Evolutionary conservation across 441 rosid genomes (phyloP).

Genomic region (Adansonia rubrostipa): DNA sequence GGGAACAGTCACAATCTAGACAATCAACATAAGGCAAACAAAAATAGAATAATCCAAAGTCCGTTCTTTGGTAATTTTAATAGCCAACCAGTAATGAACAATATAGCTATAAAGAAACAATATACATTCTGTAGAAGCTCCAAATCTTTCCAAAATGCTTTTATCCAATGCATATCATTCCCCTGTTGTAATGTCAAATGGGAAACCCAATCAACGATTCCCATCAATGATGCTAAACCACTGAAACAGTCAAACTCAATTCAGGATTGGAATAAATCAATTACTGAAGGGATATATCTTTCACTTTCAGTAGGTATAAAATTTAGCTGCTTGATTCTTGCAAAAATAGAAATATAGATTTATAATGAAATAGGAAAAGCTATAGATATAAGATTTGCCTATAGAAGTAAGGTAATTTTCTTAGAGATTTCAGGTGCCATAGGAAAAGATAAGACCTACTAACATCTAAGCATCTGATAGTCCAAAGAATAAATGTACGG

Average conservation of each 20-base stretch:
- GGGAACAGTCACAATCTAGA: conserved; percentile 90
- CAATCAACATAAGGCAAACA: background rate
- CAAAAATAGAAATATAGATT: too few relatives aligned
- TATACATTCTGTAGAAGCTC: conserved; percentile 90
- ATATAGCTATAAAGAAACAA: conserved; percentile 18
- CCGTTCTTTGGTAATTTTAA: background rate
- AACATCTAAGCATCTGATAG: background rate
- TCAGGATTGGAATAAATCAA: background rate
- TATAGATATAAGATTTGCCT: too few relatives aligned
- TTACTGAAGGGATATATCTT: too few relatives aligned
- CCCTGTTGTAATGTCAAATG: conserved; percentile 53
- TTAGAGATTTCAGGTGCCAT: too few relatives aligned
- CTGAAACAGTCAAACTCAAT: conserved; percentile 14
- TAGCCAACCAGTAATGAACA: conserved; percentile 27
- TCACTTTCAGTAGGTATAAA: too few relatives aligned
- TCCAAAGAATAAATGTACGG: background rate
- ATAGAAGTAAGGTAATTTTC: too few relatives aligned
- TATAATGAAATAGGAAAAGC: too few relatives aligned
- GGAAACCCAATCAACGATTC: conserved; percentile 30
- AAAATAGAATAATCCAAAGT: conserved; percentile 19
- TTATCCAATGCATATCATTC: conserved; percentile 91
- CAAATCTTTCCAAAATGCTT: conserved; percentile 80
- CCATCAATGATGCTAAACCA: conserved; percentile 9
- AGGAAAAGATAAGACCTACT: background rate
- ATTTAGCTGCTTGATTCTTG: too few relatives aligned